Evolutionary conservation across 768 basidiomycete genomes (phyloP), one percentile per base, ranked within the genome.

Genomic region (Amanita pseudoporphyria): DNA sequence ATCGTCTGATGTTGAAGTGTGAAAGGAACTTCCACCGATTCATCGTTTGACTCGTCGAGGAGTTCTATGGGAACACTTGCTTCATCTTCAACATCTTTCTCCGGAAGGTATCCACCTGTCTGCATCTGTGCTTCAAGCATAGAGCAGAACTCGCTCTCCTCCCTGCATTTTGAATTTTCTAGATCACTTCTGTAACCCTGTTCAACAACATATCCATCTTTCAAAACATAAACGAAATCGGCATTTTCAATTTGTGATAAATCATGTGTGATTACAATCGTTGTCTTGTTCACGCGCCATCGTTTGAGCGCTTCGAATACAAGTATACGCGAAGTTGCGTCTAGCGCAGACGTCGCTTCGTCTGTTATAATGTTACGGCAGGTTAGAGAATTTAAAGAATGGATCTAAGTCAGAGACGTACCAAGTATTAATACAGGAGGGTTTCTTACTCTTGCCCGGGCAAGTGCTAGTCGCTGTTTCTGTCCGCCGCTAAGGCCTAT

Each of bases 201-300:
- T 61, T 98, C 90, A 41, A 84, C 84, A 26, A 96, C 79, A 0
- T 62, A 57, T 0, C 94, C 95, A 16, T 80, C 73, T 56, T 82
- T 79, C 71, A 98, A 81, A 2, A 97, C 87, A 61, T 98, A 96
- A 10, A 96, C 89, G 55, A 96, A 97, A 64, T 97, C 94, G 12
- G 70, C 63, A 0, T 67, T 46, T 18, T 67, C 65, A 54, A 99
- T 86, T 56, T 93, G 88, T 1, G 84, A 82, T 14, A 98, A 79
- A 57, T 98, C 96, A 64, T 98, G 95, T 0, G 95, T 97, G 62
- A 97, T 96, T 54, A 94, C 84, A 60, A 94, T 82, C 5, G 90
- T 96, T 4, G 90, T 97, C 57, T 79, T 81, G 68, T 86, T 84
- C 13, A 62, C 60, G 6, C 89, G 73, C 85, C 86, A 90, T 3